Percentiles rank a stretch among this genome's conserved stretches.
phyloP scores from a whole-genome alignment of 495 filamentous ascomycete genomes.

The Sporormia fimetaria region DNA sequence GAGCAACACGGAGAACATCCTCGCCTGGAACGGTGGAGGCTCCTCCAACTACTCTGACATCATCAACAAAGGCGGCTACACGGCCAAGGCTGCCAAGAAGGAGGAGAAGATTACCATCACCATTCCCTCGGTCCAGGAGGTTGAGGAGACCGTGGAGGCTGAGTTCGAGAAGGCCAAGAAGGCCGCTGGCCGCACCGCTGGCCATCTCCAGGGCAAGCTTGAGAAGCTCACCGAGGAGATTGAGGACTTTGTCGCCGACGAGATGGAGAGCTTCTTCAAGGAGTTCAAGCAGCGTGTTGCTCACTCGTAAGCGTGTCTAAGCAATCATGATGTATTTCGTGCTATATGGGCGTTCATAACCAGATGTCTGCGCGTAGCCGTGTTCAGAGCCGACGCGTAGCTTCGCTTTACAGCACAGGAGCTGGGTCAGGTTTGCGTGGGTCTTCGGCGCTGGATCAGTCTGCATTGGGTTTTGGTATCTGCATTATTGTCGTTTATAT shows the following conservation, averaged over 20 bases:
- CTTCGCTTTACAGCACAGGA: too few species aligned
- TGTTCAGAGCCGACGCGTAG: too few species aligned
- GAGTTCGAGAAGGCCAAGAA: conserved; percentile 18
- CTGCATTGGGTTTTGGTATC: background rate
- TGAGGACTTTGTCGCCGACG: conserved; percentile 53
- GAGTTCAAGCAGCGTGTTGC: conserved; percentile 36
- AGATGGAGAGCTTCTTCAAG: conserved; percentile 58
- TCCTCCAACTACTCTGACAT: conserved; percentile 82
- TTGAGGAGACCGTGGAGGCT: conserved; percentile 16
- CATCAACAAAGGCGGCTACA: conserved; percentile 55
- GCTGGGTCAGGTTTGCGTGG: background rate
- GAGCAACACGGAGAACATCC: conserved; percentile 69
- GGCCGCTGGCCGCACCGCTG: conserved; percentile 6
- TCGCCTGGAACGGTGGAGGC: conserved; percentile 98
- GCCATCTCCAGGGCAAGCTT: conserved; percentile 25
- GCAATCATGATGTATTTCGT: background rate
- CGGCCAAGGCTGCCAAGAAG: conserved; percentile 9
- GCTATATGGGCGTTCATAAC: background rate
- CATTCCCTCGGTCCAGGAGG: conserved; percentile 19
- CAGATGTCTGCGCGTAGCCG: too few species aligned
- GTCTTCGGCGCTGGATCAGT: background rate
- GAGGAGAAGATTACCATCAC: conserved; percentile 24
- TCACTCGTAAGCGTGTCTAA: conserved; percentile 11
- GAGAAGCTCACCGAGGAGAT: conserved; percentile 38
- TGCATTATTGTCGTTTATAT: too few species aligned